These are phyloP conservation scores for Martensiomyces pterosporus DNA, from an alignment of 192 early-diverging fungal species.

Conservation along the genomic window DNA sequence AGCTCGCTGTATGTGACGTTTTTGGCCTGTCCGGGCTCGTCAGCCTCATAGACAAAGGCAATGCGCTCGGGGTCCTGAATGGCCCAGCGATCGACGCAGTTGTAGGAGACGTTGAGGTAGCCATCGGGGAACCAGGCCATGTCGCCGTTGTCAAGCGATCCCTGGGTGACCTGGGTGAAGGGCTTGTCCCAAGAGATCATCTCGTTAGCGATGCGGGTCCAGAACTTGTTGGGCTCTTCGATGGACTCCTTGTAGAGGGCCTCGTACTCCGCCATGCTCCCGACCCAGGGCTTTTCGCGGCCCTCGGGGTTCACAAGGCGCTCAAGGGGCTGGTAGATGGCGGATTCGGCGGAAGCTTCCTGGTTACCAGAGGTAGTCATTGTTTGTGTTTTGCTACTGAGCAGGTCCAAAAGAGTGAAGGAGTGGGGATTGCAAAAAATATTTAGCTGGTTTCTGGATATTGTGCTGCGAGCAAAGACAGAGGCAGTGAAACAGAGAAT, in stretches of 20 bases:
- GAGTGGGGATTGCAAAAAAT: too few relatives aligned
- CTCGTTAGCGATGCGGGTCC: conserved; percentile 77
- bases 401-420: too few relatives aligned
- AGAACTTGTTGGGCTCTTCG: conserved; percentile 76
- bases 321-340: conserved; percentile 54
- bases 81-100: conserved; percentile 95
- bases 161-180: conserved; percentile 66
- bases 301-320: conserved; percentile 56
- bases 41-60: conserved; percentile 85
- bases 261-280: conserved; percentile 75
- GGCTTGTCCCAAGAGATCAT: conserved; percentile 77
- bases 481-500: too few relatives aligned
- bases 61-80: conserved; percentile 66
- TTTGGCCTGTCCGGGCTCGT: conserved; percentile 75
- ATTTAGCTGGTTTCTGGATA: too few relatives aligned
- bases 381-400: too few relatives aligned
- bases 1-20: conserved; percentile 83
- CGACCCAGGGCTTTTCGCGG: conserved; percentile 63
- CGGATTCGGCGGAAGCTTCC: conserved; percentile 15
- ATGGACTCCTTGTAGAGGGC: conserved; percentile 76
- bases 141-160: conserved; percentile 79
- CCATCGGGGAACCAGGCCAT: conserved; percentile 93
- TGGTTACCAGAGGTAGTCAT: conserved; percentile 35
- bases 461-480: too few relatives aligned
- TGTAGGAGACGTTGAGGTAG: conserved; percentile 87